Evolutionary conservation across 768 basidiomycete species (phyloP).

Genomic region (Tremella yokohamensis): DNA sequence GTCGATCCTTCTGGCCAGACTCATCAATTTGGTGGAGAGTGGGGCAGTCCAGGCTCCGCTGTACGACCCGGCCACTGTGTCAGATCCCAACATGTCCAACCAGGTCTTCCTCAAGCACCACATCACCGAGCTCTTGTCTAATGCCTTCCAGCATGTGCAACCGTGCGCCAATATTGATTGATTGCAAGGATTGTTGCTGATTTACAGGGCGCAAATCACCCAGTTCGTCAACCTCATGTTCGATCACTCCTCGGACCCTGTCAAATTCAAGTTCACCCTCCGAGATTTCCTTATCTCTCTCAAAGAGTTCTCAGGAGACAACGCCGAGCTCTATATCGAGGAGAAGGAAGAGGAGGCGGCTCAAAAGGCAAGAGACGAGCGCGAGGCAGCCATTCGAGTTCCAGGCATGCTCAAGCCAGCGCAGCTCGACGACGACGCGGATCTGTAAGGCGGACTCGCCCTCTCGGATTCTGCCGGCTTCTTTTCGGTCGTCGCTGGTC

Average conservation of each 20-base stretch:
- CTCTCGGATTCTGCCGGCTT: not conserved
- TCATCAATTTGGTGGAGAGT: conserved; percentile 87
- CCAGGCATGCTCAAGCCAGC: conserved; percentile 98
- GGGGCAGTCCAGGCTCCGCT: conserved; percentile 76
- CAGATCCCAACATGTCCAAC: conserved; percentile 70
- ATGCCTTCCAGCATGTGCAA: conserved; percentile 88
- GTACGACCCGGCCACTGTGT: conserved; percentile 68
- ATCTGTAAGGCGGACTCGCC: conserved; percentile 48
- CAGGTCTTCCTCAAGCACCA: conserved; percentile 76
- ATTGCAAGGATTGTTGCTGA: not conserved
- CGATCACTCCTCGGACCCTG: conserved; percentile 52
- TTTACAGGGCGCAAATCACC: conserved; percentile 49
- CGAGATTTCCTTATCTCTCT: conserved; percentile 97
- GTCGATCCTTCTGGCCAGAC: conserved; percentile 80
- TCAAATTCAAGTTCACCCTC: conserved; percentile 72
- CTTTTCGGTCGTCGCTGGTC: too few relatives aligned
- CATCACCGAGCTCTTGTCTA: conserved; percentile 76
- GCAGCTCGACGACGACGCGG: conserved; percentile 81
- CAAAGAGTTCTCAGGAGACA: conserved; percentile 95
- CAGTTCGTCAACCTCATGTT: conserved; percentile 53
- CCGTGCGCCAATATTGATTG: conserved; percentile 56
- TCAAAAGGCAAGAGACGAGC: conserved; percentile 74
- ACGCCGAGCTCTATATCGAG: conserved; percentile 84
- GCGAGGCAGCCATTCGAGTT: conserved; percentile 82
- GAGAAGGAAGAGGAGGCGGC: conserved; percentile 86